Evolutionary conservation across 768 basidiomycete species (phyloP), one percentile per base, ranked within the genome.

Genomic region (Russula foetens): DNA sequence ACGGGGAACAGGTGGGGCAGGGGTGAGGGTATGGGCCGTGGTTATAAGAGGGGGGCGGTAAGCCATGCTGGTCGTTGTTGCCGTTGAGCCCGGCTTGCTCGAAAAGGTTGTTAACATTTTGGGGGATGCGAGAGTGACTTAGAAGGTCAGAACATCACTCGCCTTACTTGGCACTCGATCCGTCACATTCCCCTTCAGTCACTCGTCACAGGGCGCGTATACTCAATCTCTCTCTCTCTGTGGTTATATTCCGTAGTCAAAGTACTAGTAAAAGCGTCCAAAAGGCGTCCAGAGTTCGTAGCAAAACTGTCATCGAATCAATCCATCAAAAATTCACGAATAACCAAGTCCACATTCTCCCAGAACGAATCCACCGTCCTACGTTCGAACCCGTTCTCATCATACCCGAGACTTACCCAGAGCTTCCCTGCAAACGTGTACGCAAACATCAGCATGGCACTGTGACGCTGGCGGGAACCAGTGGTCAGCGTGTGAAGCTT

Each of bases 371-470:
- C 79, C 26, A 91, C 82, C 4, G 76, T 74, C 1, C 77, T 81
- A 43, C 77, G 75, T 29, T 85, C 80, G 68, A 89, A 90, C 0
- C 87, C 89, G 68, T 88, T 88, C 64, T 79, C 76, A 68, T 92
- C 91, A 69, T 90, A 91, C 0, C 88, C 88, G 31, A 92, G 75
- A 64, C 85, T 90, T 38, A 92, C 69, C 87, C 87, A 92, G 19
- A 93, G 71, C 71, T 83, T 85, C 7, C 84, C 85, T 23, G 76
- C 82, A 64, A 86, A 88, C 0, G 86, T 89, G 71, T 88, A 88
- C 3, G 85, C 86, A 60, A 93, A 91, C n/a, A 94, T 71, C 41
- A 94, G 76, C 82, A 92, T 85, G 2, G 84, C 89, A 11, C 88
- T 84, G 0, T 80, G 69, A 3, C 90, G 81, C 69, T 92, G 90